Evolutionary conservation across 148 eudicot genomes (phyloP).

Genomic region (Rhododendron griersonianum): DNA sequence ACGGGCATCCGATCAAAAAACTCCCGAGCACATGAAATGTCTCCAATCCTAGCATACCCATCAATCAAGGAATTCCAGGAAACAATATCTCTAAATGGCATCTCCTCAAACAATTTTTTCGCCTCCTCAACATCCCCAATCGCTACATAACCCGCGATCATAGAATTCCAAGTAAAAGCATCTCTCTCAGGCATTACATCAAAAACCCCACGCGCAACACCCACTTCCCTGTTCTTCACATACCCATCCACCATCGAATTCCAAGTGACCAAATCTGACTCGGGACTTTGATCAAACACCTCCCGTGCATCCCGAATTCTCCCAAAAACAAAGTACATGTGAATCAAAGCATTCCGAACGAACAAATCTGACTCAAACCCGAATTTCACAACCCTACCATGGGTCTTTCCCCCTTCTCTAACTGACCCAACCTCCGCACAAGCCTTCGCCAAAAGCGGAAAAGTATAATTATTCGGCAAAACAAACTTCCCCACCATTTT

Average conservation of each 20-base stretch:
- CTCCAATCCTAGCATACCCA: slow-evolving; percentile 49
- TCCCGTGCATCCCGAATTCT: slow-evolving; percentile 34
- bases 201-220: slow-evolving; percentile 30
- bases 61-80: slow-evolving; percentile 60
- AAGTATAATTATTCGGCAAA: slow-evolving; percentile 19
- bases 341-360: slow-evolving; percentile 45
- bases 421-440: slow-evolving; percentile 19
- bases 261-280: slow-evolving; percentile 49
- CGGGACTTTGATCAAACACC: slow-evolving; percentile 42
- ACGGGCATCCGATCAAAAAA: slow-evolving; percentile 46
- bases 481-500: slow-evolving; percentile 28
- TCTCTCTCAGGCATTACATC: slow-evolving; percentile 50
- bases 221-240: slow-evolving; percentile 43
- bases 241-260: slow-evolving; percentile 60
- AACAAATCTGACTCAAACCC: slow-evolving; percentile 54
- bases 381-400: slow-evolving; percentile 23
- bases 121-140: slow-evolving; percentile 35
- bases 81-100: slow-evolving; percentile 43
- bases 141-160: slow-evolving; percentile 41
- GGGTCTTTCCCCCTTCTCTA: slow-evolving; percentile 22
- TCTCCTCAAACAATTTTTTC: slow-evolving; percentile 34
- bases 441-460: slow-evolving; percentile 23
- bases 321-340: slow-evolving; percentile 35
- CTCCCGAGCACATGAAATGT: slow-evolving; percentile 38
- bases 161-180: slow-evolving; percentile 46